Conservation (phyloP, 192 early-diverging fungal genomes). For the Rhizophagus clarus region DNA sequence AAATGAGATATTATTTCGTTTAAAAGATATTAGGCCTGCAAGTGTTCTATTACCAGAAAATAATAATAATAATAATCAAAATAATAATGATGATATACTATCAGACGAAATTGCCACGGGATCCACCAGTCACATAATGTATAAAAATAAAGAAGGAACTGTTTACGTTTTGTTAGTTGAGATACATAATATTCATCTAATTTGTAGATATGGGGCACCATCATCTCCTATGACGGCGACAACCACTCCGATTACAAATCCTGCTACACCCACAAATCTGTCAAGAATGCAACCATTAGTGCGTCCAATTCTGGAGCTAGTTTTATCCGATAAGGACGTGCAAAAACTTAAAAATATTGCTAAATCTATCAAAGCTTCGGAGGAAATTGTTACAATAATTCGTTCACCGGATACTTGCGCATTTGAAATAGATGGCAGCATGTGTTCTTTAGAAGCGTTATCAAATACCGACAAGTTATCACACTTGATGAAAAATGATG, state of each 20-base stretch:
- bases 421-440: conserved; percentile 27
- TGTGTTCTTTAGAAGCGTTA: neutral
- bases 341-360: conserved; percentile 32
- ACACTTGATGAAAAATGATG: conserved; percentile 13
- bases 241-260: neutral
- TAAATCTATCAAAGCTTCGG: conserved; percentile 28
- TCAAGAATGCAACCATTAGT: neutral
- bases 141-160: conserved; percentile 26
- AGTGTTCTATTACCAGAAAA: conserved; percentile 13
- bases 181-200: conserved; percentile 12
- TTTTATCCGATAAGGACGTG: conserved; percentile 17
- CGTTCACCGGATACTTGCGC: conserved; percentile 21
- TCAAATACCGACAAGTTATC: conserved; percentile 12
- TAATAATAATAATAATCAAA: neutral
- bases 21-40: conserved; percentile 42
- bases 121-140: neutral
- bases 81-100: neutral
- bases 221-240: neutral
- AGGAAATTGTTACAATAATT: conserved; percentile 3
- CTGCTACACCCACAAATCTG: neutral
- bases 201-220: conserved; percentile 10
- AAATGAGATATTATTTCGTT: conserved; percentile 42
- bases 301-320: conserved; percentile 17
- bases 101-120: neutral
- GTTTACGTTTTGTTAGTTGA: conserved; percentile 26